These are phyloP conservation scores for Aureobasidium sp. DNA, from an alignment of 2,329 filamentous ascomycete species.

Conservation along the genomic window DNA sequence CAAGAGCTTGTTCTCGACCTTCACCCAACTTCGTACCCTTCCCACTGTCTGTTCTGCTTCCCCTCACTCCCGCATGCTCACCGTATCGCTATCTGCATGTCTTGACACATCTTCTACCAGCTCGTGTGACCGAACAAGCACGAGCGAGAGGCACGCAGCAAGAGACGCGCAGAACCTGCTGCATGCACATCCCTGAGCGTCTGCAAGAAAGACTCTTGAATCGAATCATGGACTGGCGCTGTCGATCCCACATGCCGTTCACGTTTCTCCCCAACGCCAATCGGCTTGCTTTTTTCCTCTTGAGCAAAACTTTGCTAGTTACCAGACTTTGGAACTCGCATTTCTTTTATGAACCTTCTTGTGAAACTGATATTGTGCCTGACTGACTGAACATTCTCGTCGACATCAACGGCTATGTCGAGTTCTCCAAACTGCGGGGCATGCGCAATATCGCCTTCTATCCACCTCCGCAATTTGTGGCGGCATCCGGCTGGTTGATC, in stretches of 20 bases:
- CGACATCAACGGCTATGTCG: background rate
- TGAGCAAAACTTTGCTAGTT: background rate
- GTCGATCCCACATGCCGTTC: conserved; percentile 8
- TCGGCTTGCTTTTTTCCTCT: background rate
- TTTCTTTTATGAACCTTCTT: background rate
- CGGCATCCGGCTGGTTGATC: background rate
- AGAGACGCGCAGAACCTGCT: background rate
- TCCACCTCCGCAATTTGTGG: conserved; percentile 4
- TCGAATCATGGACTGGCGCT: conserved; percentile 2
- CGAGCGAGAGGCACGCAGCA: background rate
- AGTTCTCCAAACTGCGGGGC: background rate
- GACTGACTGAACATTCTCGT: background rate
- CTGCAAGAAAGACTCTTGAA: background rate
- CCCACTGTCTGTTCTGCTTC: background rate
- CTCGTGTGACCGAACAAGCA: conserved; percentile 7
- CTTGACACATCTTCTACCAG: background rate
- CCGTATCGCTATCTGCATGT: background rate
- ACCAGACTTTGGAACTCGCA: background rate
- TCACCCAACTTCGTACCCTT: background rate
- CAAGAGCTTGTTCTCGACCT: background rate
- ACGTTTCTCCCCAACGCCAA: background rate
- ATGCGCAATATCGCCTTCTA: background rate
- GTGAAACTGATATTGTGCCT: background rate
- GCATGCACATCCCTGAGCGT: background rate
- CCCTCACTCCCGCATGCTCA: background rate